phyloP scores from a whole-genome alignment of 164 flowering plant genomes.

The Stephania yunnanensis region DNA sequence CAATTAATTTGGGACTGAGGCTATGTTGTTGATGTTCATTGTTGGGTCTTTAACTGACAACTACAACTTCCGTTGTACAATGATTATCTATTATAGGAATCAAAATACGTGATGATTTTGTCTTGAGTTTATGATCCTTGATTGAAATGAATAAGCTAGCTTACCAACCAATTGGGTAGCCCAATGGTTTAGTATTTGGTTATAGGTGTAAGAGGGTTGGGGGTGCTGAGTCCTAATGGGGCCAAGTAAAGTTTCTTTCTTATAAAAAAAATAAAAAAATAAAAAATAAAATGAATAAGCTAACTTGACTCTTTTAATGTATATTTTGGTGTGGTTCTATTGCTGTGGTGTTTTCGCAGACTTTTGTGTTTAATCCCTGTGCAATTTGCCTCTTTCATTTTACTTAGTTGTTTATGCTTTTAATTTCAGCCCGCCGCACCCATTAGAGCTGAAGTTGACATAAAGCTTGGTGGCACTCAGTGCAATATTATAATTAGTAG shows the following conservation, averaged over 20 bases:
- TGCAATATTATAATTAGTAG: constrained; percentile 73
- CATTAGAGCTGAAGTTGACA: constrained; percentile 81
- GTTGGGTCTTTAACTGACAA: neutral
- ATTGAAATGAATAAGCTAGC: too few species aligned
- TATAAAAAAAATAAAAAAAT: too few species aligned
- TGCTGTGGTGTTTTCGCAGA: neutral
- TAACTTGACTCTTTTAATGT: neutral
- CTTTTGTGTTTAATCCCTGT: neutral
- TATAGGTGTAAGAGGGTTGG: too few species aligned
- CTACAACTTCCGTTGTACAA: neutral
- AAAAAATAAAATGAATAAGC: too few species aligned
- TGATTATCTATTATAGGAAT: neutral
- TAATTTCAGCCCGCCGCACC: constrained; percentile 57
- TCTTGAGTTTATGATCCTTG: neutral
- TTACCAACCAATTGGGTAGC: too few species aligned
- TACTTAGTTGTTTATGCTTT: constrained; percentile 11
- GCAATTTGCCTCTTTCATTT: neutral
- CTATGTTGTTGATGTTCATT: neutral
- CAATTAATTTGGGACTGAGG: too few species aligned
- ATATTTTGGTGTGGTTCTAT: neutral
- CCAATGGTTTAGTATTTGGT: too few species aligned
- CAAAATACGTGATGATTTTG: neutral
- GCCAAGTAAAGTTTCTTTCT: too few species aligned
- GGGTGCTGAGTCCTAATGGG: too few species aligned
- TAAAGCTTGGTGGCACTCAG: constrained; percentile 89